Evolutionary conservation across 176 grass and related monocot species (phyloP).

Genomic region (Phragmites australis): DNA sequence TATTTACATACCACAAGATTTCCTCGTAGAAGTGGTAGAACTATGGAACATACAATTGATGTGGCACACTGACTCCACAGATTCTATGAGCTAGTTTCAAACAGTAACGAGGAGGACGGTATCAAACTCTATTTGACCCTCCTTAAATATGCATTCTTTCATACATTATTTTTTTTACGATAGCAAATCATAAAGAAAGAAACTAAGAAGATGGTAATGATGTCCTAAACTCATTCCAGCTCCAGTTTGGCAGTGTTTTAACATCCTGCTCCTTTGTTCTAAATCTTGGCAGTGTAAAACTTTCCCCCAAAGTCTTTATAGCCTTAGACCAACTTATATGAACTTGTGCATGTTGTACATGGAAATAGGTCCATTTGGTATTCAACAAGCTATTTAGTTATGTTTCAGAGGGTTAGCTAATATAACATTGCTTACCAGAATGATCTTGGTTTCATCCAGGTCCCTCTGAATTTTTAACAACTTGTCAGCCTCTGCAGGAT

Average conservation of each 20-base stretch:
- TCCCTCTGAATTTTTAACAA: slow-evolving; percentile 88
- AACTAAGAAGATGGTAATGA: neutral
- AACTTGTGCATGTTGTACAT: neutral
- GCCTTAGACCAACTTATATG: neutral
- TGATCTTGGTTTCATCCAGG: slow-evolving; percentile 97
- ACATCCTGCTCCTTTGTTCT: neutral
- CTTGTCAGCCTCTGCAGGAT: slow-evolving; percentile 88
- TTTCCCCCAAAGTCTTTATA: neutral
- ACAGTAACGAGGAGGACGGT: neutral
- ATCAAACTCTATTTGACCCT: neutral
- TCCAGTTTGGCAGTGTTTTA: neutral
- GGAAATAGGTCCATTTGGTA: neutral
- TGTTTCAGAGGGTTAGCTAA: neutral
- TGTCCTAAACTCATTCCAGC: neutral
- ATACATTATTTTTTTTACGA: neutral
- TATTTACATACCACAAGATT: neutral
- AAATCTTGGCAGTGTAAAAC: neutral
- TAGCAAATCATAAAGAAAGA: neutral
- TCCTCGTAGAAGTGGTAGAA: neutral
- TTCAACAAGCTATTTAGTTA: neutral
- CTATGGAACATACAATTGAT: neutral
- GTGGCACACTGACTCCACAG: neutral
- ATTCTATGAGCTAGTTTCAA: neutral
- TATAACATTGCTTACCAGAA: slow-evolving; percentile 56
- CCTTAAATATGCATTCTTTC: neutral